Evolutionary conservation across 2,329 filamentous ascomycete species (phyloP), one percentile per base, ranked within the genome.

Genomic region (Cercospora brassicicola): DNA sequence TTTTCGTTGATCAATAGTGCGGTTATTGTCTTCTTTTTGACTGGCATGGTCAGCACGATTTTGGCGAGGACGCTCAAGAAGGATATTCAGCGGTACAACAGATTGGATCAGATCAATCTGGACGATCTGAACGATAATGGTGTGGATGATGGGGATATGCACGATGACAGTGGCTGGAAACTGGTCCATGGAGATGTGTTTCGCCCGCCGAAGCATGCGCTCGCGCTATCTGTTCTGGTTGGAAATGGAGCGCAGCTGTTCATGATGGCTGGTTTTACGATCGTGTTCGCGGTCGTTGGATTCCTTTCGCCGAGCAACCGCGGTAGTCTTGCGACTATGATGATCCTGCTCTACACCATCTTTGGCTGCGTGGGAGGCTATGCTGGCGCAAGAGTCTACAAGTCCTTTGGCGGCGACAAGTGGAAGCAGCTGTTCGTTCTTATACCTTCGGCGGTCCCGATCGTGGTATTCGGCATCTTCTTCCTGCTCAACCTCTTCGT

Each of bases 81-180:
- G 84, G 95, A 99, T 77, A 97, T 99, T 80, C 93, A 93, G 31
- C 87, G 95, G 65, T 99, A 99, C 84, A 99, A 99, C 82, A 89
- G 94, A 36, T 86, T 99, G 45, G 94, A 99, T 76, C 89, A 92
- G 77, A 92, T 97, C 80, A 92, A 91, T 73, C 85, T 98, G 36
- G 94, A 97, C 69, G 94, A 98, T 78, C 85, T 98, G 39, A 90
- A 91, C 48, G 92, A 91, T 48, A 91, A 89, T 45, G 82, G 83
- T 9, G 84, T 93, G 5, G 94, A 97, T 73, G 94, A 98, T 76
- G 94, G 94, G 36, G 62, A 59, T 6, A 92, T 98, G 0, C 94
- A 97, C 79, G 95, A 99, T 77, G 95, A 99, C 79, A 97, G 94
- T 9, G 95, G 95, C 69, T 99, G 95, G 95, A 99, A 99, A 82